These are phyloP conservation scores for Globisporangium viniferum DNA, from an alignment of 352 stramenopile genomes.

Conservation along the genomic window DNA sequence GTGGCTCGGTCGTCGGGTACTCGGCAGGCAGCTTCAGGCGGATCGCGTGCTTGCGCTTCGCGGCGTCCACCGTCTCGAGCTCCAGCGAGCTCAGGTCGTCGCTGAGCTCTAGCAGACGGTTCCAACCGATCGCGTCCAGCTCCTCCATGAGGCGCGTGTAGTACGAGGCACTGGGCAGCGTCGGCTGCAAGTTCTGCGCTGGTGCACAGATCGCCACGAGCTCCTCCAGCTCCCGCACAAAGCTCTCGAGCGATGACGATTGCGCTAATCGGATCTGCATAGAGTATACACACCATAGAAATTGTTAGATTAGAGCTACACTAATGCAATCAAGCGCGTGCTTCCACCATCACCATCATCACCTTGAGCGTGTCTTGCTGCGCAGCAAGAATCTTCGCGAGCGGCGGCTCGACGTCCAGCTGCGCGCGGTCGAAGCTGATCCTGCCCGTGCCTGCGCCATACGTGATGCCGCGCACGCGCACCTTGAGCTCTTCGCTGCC, in stretches of 20 bases:
- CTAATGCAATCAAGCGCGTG: neutral
- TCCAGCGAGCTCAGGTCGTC: slow-evolving; percentile 59
- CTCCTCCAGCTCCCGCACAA: slow-evolving; percentile 57
- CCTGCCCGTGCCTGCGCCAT: slow-evolving; percentile 19
- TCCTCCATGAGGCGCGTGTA: slow-evolving; percentile 64
- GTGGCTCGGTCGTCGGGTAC: slow-evolving; percentile 27
- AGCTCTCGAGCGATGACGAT: slow-evolving; percentile 46
- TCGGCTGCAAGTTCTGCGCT: neutral
- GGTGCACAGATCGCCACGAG: slow-evolving; percentile 46
- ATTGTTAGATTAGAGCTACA: neutral
- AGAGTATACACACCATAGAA: neutral
- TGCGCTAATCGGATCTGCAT: slow-evolving; percentile 43
- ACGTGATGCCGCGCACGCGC: slow-evolving; percentile 35
- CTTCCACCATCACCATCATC: neutral
- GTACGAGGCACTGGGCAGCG: slow-evolving; percentile 47
- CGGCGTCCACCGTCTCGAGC: slow-evolving; percentile 40
- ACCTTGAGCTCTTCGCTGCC: slow-evolving; percentile 47
- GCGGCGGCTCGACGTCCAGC: slow-evolving; percentile 53
- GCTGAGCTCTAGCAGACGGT: slow-evolving; percentile 42
- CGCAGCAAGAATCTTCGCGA: slow-evolving; percentile 38
- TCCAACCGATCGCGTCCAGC: slow-evolving; percentile 62
- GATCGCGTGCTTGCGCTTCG: slow-evolving; percentile 41
- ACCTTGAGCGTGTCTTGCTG: slow-evolving; percentile 54
- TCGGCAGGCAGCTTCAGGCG: slow-evolving; percentile 40
- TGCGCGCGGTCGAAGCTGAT: slow-evolving; percentile 34